These are phyloP conservation scores for Dactylis glomerata DNA, from an alignment of 176 grass and related monocot species.

Conservation along the genomic window DNA sequence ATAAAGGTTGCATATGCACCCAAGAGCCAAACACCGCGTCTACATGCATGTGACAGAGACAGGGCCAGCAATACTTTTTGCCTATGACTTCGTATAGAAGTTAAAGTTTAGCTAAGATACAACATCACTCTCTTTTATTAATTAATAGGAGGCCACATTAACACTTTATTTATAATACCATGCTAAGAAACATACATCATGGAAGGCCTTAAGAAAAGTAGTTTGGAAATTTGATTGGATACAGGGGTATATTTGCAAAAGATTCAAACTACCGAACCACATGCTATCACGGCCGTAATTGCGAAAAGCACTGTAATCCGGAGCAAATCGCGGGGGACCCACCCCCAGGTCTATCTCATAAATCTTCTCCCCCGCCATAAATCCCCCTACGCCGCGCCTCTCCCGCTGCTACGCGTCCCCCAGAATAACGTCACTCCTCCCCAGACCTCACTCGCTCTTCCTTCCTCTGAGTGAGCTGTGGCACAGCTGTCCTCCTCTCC, in stretches of 20 bases:
- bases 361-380: constrained; percentile 36
- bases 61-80: no score
- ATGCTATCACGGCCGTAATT: constrained; percentile 25
- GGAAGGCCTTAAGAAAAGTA: no score
- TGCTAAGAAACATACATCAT: no score
- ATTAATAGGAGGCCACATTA: no score
- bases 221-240: not conserved
- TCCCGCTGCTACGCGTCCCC: constrained; percentile 27
- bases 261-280: not conserved
- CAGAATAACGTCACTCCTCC: not conserved
- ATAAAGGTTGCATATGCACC: no score
- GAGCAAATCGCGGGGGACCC: constrained; percentile 12
- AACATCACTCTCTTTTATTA: no score
- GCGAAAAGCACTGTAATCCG: not conserved
- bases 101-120: no score
- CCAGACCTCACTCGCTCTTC: not conserved
- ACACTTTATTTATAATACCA: no score
- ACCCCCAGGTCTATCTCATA: constrained; percentile 13
- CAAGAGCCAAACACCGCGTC: no score
- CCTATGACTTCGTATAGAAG: no score
- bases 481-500: constrained; percentile 51
- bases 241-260: not conserved
- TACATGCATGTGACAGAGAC: no score
- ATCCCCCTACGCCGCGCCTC: constrained; percentile 17
- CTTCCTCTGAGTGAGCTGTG: constrained; percentile 53